Percentiles rank a stretch among this genome's conserved stretches.
Conservation (phyloP, 768 basidiomycete genomes). For the Naganishia onofrii region DNA sequence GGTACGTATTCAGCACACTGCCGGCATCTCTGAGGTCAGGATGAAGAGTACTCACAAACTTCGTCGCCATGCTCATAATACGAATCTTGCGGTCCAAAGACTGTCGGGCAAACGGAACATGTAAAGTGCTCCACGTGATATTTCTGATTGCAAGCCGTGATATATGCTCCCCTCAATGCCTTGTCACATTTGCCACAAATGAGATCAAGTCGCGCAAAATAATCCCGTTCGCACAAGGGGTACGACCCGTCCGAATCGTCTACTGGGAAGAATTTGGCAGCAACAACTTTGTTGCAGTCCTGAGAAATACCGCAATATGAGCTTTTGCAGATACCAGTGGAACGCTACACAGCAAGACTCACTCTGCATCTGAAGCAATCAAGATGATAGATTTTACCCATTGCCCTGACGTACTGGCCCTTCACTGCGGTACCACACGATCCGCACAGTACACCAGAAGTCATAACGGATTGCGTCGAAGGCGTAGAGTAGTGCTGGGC, state of each 20-base stretch:
- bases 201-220: conserved; percentile 90
- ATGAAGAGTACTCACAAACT: conserved; percentile 60
- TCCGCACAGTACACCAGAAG: conserved; percentile 42
- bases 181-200: conserved; percentile 94
- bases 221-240: conserved; percentile 97
- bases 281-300: conserved; percentile 96
- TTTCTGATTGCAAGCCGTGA: conserved; percentile 98
- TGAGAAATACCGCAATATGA: conserved; percentile 48
- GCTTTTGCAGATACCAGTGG: not conserved
- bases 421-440: conserved; percentile 61
- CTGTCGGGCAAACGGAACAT: conserved; percentile 89
- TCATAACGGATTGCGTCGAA: not conserved
- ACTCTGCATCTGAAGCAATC: conserved; percentile 98
- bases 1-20: not conserved
- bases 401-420: conserved; percentile 92
- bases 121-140: conserved; percentile 99
- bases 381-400: conserved; percentile 91
- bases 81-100: conserved; percentile 96
- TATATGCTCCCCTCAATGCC: conserved; percentile 93
- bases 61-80: conserved; percentile 99
- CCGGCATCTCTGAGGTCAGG: not conserved
- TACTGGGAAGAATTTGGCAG: conserved; percentile 97
- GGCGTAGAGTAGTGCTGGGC: not conserved
- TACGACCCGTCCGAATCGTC: conserved; percentile 82
- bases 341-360: conserved; percentile 44